These are phyloP conservation scores for Tolypocladium tropicale DNA, from an alignment of 2,329 filamentous ascomycete species.

Conservation along the genomic window DNA sequence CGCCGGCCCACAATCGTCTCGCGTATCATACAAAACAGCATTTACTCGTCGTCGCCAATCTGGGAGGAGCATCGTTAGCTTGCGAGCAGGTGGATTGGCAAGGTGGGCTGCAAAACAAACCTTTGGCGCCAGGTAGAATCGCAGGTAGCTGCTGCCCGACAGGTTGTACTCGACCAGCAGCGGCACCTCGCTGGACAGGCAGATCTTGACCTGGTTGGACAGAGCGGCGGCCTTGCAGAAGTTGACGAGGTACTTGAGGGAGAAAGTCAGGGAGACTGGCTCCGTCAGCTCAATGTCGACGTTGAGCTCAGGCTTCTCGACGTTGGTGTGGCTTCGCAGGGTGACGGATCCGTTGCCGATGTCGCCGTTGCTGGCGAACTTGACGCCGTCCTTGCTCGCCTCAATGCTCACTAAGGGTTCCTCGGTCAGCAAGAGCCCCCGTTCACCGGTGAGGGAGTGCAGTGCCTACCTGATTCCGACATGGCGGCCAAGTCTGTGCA, in stretches of 20 bases:
- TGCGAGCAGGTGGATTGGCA: background rate
- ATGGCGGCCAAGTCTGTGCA: slow-evolving; percentile 84
- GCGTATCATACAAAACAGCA: slow-evolving; percentile 3
- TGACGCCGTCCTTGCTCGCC: slow-evolving; percentile 92
- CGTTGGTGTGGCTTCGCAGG: slow-evolving; percentile 75
- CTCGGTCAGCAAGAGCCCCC: background rate
- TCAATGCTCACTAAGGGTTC: slow-evolving; percentile 70
- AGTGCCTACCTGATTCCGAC: slow-evolving; percentile 78
- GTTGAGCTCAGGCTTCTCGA: slow-evolving; percentile 80
- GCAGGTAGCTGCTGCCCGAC: slow-evolving; percentile 73
- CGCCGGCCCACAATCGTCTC: slow-evolving; percentile 5
- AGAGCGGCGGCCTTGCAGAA: slow-evolving; percentile 96
- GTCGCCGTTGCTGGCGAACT: slow-evolving; percentile 87
- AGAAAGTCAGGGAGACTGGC: slow-evolving; percentile 91
- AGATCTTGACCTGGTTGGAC: slow-evolving; percentile 76
- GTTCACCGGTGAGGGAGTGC: background rate
- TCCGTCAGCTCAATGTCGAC: slow-evolving; percentile 86
- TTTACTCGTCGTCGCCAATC: slow-evolving; percentile 31
- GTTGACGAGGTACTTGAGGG: slow-evolving; percentile 98
- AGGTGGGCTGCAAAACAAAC: slow-evolving; percentile 37
- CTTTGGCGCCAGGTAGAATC: slow-evolving; percentile 98
- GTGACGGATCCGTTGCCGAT: slow-evolving; percentile 94
- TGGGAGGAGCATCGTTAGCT: slow-evolving; percentile 5
- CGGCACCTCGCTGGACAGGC: slow-evolving; percentile 91
- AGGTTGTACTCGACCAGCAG: slow-evolving; percentile 88